Evolutionary conservation across 2,329 filamentous ascomycete genomes (phyloP).

Genomic region (Plectosphaerella sp.): DNA sequence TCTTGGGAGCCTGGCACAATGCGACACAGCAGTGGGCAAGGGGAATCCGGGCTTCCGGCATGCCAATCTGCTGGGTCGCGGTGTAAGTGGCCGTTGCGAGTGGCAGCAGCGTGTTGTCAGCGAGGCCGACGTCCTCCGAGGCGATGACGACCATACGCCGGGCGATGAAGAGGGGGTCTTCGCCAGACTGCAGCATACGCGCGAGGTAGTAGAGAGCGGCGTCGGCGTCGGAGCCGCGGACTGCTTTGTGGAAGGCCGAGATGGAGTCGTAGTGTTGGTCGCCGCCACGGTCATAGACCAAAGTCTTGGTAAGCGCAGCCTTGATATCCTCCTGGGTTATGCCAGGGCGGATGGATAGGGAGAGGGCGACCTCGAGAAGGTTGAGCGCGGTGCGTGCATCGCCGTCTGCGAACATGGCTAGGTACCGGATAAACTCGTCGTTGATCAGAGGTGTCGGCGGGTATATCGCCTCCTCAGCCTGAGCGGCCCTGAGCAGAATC

Average conservation of each 20-base stretch:
- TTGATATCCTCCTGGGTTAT: constrained; percentile 78
- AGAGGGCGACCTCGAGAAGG: constrained; percentile 83
- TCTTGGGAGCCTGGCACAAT: constrained; percentile 76
- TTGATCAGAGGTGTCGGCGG: constrained; percentile 60
- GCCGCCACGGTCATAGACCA: constrained; percentile 91
- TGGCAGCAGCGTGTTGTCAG: constrained; percentile 77
- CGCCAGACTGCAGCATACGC: constrained; percentile 91
- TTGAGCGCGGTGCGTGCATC: constrained; percentile 93
- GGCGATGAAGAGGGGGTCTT: constrained; percentile 89
- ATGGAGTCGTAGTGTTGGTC: constrained; percentile 99
- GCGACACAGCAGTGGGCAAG: constrained; percentile 84
- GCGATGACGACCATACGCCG: constrained; percentile 92
- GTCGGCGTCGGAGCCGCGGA: constrained; percentile 81
- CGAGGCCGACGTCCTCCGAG: constrained; percentile 87
- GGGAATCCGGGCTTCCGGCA: constrained; percentile 92
- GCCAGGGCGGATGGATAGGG: constrained; percentile 57
- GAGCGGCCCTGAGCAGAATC: constrained; percentile 74
- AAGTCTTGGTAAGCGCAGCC: constrained; percentile 76
- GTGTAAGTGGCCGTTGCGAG: constrained; percentile 84
- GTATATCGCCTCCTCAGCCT: constrained; percentile 45
- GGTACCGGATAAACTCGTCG: constrained; percentile 71
- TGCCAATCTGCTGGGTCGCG: constrained; percentile 86
- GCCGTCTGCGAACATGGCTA: constrained; percentile 83
- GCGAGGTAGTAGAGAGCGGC: constrained; percentile 92
- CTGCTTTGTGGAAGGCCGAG: constrained; percentile 92